Percentiles rank a stretch among this genome's conserved stretches.
These are phyloP conservation scores for Takakia lepidozioides DNA, from an alignment of 225 moss, liverwort and hornwort genomes.

Conservation along the genomic window DNA sequence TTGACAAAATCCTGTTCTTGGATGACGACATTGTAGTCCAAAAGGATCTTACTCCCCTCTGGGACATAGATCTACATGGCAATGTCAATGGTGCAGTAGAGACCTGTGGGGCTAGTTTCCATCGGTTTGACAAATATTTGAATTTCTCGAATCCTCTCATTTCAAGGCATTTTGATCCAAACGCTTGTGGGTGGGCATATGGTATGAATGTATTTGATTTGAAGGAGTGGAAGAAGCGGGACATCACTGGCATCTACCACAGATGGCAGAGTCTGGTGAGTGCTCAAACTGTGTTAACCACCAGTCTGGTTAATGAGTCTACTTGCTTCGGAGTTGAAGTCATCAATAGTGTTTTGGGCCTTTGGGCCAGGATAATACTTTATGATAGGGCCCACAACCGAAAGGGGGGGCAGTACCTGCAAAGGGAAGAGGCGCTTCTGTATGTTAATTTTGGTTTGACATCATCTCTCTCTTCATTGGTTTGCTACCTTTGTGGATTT, in stretches of 20 bases:
- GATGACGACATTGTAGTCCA: slow-evolving; percentile 54
- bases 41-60: slow-evolving; percentile 40
- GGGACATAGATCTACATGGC: slow-evolving; percentile 42
- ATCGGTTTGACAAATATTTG: slow-evolving; percentile 47
- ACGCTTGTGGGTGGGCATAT: slow-evolving; percentile 55
- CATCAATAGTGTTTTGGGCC: no score
- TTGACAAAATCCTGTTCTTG: slow-evolving; percentile 40
- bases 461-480: no score
- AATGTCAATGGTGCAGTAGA: slow-evolving; percentile 55
- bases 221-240: slow-evolving; percentile 47
- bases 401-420: no score
- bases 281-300: no score
- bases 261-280: slow-evolving; percentile 47
- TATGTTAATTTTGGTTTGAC: no score
- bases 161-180: slow-evolving; percentile 36
- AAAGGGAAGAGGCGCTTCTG: no score
- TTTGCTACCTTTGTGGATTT: no score
- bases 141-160: slow-evolving; percentile 49
- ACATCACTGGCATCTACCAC: slow-evolving; percentile 51
- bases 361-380: no score
- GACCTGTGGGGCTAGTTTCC: slow-evolving; percentile 44
- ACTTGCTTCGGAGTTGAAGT: no score
- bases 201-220: slow-evolving; percentile 52
- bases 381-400: no score
- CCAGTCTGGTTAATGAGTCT: no score